phyloP scores from a whole-genome alignment of 352 stramenopile species.

The Stramenopiles sp. region DNA sequence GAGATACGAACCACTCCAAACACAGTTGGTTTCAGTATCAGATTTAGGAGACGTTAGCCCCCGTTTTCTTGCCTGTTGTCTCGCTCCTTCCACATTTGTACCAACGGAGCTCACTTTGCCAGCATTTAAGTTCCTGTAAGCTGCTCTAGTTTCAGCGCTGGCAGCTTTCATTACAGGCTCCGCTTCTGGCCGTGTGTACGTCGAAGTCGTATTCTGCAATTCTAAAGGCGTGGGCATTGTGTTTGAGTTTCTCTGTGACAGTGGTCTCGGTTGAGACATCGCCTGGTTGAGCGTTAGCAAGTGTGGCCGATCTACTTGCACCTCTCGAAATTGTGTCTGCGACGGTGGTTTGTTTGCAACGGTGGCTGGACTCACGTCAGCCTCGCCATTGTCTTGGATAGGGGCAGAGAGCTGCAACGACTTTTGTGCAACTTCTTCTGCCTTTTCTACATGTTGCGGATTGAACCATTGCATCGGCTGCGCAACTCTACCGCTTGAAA shows the following conservation, averaged over 20 bases:
- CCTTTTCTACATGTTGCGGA: neutral
- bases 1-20: neutral
- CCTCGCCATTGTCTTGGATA: no score
- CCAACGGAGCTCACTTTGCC: neutral
- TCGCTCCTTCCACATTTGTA: neutral
- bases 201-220: neutral
- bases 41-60: neutral
- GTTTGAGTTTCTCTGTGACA: neutral
- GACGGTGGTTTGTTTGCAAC: neutral
- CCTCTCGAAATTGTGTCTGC: neutral
- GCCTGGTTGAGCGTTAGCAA: neutral
- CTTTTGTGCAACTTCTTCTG: neutral
- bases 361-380: neutral
- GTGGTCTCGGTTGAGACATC: neutral
- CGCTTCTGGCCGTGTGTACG: neutral
- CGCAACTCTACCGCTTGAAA: neutral
- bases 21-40: neutral
- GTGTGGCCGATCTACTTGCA: neutral
- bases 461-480: neutral
- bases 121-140: neutral
- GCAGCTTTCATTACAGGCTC: neutral
- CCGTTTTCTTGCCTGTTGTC: neutral
- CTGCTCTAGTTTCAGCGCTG: neutral
- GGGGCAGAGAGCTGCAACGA: neutral
- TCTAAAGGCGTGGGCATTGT: neutral